phyloP scores from a whole-genome alignment of 768 basidiomycete genomes.

The Suillus spraguei region DNA sequence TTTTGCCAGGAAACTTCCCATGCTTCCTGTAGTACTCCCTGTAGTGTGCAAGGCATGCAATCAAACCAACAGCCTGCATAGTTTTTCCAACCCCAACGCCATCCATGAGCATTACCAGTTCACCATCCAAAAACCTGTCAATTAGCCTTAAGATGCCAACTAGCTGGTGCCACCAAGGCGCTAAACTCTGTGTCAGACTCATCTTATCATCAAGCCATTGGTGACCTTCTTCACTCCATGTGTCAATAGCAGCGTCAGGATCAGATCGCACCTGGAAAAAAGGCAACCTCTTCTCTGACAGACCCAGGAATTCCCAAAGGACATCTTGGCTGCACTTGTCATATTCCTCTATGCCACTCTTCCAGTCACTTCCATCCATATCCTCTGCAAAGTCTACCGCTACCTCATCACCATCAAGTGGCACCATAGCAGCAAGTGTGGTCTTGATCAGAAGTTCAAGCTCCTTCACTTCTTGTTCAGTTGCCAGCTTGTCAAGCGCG shows the following conservation, averaged over 20 bases:
- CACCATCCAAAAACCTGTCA: neutral
- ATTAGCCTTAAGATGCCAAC: neutral
- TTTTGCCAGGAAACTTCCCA: neutral
- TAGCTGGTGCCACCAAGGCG: too few relatives aligned
- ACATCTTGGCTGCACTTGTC: neutral
- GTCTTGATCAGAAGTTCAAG: too few relatives aligned
- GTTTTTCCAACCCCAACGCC: slow-evolving; percentile 28
- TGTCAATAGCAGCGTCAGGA: slow-evolving; percentile 5
- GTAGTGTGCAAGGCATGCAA: slow-evolving; percentile 18
- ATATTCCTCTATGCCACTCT: slow-evolving; percentile 3
- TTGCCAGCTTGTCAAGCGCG: too few relatives aligned
- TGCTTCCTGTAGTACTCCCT: neutral
- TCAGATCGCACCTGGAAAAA: slow-evolving; percentile 12
- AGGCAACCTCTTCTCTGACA: neutral
- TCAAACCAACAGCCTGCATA: slow-evolving; percentile 20
- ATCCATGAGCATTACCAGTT: slow-evolving; percentile 26
- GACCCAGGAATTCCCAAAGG: slow-evolving; percentile 9
- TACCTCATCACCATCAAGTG: neutral
- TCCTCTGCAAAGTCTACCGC: neutral
- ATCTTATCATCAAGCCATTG: too few relatives aligned
- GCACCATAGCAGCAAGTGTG: too few relatives aligned
- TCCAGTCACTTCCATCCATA: neutral
- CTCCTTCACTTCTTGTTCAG: too few relatives aligned
- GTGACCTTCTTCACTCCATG: neutral
- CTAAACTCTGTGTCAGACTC: too few relatives aligned